Evolutionary conservation across 1,284 basidiomycete genomes (phyloP).

Genomic region (Cutaneotrichosporon daszewskae): DNA sequence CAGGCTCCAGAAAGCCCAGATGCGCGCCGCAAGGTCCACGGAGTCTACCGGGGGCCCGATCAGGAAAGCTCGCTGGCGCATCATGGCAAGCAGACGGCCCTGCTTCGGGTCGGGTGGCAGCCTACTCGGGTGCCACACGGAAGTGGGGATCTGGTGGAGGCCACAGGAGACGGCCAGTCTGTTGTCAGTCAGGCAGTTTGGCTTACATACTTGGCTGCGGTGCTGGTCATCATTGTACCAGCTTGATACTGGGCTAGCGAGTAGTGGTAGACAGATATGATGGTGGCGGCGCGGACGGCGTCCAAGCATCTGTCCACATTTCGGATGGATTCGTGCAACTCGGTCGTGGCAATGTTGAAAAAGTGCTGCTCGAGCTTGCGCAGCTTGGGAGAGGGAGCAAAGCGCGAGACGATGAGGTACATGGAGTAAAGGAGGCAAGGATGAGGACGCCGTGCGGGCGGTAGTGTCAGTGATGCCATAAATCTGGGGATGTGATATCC

Average conservation of each 20-base stretch:
- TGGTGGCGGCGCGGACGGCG: conserved; percentile 30
- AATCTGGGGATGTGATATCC: conserved; percentile 38
- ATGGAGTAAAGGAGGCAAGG: conserved; percentile 39
- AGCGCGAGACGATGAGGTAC: conserved; percentile 33
- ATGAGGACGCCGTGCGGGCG: conserved; percentile 32
- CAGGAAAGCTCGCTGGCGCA: conserved; percentile 29
- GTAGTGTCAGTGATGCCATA: conserved; percentile 33
- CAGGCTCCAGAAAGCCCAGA: conserved; percentile 39
- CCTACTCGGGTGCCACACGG: conserved; percentile 20
- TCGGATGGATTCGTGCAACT: conserved; percentile 27
- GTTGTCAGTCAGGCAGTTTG: not conserved
- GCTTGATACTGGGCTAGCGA: conserved; percentile 33
- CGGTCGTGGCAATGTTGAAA: conserved; percentile 24
- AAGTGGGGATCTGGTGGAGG: conserved; percentile 26
- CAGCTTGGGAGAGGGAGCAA: conserved; percentile 29
- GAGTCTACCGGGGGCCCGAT: conserved; percentile 31
- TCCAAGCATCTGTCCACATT: conserved; percentile 32
- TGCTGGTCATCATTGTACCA: conserved; percentile 33
- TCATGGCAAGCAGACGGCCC: conserved; percentile 16
- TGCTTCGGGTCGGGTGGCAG: conserved; percentile 6
- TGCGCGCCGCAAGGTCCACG: conserved; percentile 38
- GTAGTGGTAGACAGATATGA: conserved; percentile 36
- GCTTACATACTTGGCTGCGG: conserved; percentile 18
- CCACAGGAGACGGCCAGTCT: conserved; percentile 32
- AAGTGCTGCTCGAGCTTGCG: conserved; percentile 33